These are phyloP conservation scores for Fusarium pseudoanthophilum DNA, from an alignment of 2,329 filamentous ascomycete genomes.

Conservation along the genomic window DNA sequence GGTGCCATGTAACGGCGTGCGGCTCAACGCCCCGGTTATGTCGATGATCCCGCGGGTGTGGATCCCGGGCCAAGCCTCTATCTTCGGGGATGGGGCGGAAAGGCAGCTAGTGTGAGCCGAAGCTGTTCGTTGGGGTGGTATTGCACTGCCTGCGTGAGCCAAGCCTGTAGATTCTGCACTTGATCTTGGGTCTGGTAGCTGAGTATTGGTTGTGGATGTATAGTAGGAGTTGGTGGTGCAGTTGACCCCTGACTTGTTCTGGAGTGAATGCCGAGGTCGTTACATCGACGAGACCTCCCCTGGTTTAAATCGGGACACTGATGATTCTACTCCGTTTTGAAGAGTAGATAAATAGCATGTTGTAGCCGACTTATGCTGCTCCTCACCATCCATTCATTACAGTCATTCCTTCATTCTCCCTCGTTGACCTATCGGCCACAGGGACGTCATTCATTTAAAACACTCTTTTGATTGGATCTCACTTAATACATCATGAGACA, in stretches of 20 bases:
- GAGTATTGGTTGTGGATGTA: neutral
- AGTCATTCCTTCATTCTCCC: neutral
- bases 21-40: neutral
- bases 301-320: neutral
- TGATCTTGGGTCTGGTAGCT: neutral
- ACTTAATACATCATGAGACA: slow-evolving; percentile 26
- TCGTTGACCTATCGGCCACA: neutral
- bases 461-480: neutral
- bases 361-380: neutral
- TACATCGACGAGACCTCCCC: neutral
- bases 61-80: neutral
- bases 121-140: neutral
- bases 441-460: neutral
- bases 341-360: neutral
- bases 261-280: neutral
- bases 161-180: neutral
- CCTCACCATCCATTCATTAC: neutral
- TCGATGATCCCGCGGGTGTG: neutral
- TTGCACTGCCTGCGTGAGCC: neutral
- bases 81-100: slow-evolving; percentile 1
- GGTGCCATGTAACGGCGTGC: slow-evolving; percentile 9
- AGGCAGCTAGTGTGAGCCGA: slow-evolving; percentile 4
- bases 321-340: neutral
- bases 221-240: neutral
- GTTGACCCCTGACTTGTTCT: neutral